These are phyloP conservation scores for Yarrowia sp. DNA, from an alignment of 805 yeast genomes.

Conservation along the genomic window DNA sequence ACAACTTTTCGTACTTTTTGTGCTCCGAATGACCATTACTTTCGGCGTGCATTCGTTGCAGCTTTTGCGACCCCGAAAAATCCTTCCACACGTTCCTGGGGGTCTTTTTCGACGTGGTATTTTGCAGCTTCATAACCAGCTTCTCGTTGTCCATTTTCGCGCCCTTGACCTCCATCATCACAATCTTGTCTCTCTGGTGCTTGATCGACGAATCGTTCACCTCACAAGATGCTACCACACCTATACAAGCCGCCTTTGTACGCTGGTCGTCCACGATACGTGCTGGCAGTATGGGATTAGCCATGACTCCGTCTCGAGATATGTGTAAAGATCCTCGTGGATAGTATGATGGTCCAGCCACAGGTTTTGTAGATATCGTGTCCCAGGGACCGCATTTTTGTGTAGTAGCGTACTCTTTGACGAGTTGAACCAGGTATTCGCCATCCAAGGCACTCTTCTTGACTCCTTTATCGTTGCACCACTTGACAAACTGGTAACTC, in stretches of 20 bases:
- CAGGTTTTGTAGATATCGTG: constrained; percentile 52
- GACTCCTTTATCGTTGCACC: constrained; percentile 25
- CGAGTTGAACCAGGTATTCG: constrained; percentile 22
- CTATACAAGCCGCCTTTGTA: constrained; percentile 57
- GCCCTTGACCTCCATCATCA: constrained; percentile 34
- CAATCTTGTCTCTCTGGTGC: constrained; percentile 24
- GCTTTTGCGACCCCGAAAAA: constrained; percentile 31
- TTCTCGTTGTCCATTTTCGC: constrained; percentile 23
- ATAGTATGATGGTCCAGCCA: constrained; percentile 77
- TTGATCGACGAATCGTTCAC: constrained; percentile 22
- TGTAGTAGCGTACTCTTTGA: constrained; percentile 20
- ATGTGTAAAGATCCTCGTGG: constrained; percentile 71
- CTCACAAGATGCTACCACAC: constrained; percentile 50
- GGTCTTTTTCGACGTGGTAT: background rate
- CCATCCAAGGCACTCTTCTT: constrained; percentile 19
- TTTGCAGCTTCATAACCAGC: constrained; percentile 22
- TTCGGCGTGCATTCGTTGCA: constrained; percentile 29
- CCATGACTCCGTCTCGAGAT: constrained; percentile 72
- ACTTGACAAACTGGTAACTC: constrained; percentile 7
- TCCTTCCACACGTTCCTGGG: constrained; percentile 14
- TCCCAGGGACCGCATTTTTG: constrained; percentile 35
- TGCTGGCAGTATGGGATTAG: constrained; percentile 67
- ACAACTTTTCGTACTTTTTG: constrained; percentile 27
- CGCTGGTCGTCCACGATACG: constrained; percentile 57
- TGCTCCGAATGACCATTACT: background rate